Base-by-base conservation (phyloP, 164 flowering plant species). In the Pachysandra terminalis region DNA sequence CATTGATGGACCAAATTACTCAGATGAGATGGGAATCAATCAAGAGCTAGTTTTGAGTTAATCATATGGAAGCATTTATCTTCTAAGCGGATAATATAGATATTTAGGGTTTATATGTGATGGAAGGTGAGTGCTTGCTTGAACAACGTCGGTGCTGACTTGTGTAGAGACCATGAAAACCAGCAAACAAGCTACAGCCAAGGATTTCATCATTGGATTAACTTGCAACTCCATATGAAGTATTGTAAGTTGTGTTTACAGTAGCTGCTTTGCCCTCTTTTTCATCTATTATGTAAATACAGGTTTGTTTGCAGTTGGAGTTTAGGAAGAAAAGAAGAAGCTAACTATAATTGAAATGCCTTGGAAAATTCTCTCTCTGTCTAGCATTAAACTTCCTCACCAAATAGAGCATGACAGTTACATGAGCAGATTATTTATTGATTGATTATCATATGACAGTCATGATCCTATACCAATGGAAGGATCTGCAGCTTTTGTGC, bases 41-140 rank as follows among this genome's bases (percentile, higher is more conserved):
- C n/a, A n/a, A n/a, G n/a, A n/a, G n/a, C n/a, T n/a, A n/a, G n/a
- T n/a, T n/a, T n/a, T n/a, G n/a, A n/a, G n/a, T n/a, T n/a, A n/a
- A n/a, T n/a, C n/a, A n/a, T n/a, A n/a, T n/a, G n/a, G n/a, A n/a
- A n/a, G n/a, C n/a, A n/a, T n/a, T n/a, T n/a, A n/a, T n/a, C n/a
- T n/a, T n/a, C n/a, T n/a, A n/a, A n/a, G n/a, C n/a, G n/a, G n/a
- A n/a, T n/a, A n/a, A n/a, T 70, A 66, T 22, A 69, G 66, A 9
- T 69, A 68, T 45, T 56, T 68, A 48, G 73, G 68, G 3, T 68
- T 63, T 8, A 53, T 5, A 13, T 52, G 63, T 25, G 74, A 24
- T 14, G 71, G 74, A 63, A 65, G 67, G 19, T 74, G 77, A 48
- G 55, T 12, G 56, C 71, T 75, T 9, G 75, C 83, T 61, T 55